Evolutionary conservation across 2,329 filamentous ascomycete species (phyloP).

Genomic region (Talaromyces marneffei): DNA sequence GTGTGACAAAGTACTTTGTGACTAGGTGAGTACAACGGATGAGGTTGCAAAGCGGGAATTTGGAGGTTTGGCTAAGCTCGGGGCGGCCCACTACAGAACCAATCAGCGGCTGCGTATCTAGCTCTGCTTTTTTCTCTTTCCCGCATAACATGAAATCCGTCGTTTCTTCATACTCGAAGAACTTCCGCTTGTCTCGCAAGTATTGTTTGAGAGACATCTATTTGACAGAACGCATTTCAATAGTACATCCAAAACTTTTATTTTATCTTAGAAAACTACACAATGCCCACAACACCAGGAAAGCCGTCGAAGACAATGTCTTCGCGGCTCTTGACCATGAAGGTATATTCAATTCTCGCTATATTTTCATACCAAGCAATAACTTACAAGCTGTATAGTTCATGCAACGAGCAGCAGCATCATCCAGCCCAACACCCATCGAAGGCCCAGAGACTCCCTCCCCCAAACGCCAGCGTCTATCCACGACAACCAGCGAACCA

Average conservation of each 20-base stretch:
- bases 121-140: slow-evolving; percentile 4
- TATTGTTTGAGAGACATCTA: too few species aligned
- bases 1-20: too few species aligned
- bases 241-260: slow-evolving; percentile 5
- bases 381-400: slow-evolving; percentile 48
- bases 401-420: slow-evolving; percentile 80
- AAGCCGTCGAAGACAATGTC: slow-evolving; percentile 69
- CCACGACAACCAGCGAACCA: slow-evolving; percentile 20
- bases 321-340: slow-evolving; percentile 85
- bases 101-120: slow-evolving; percentile 24
- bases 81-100: slow-evolving; percentile 18
- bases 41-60: slow-evolving; percentile 23
- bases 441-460: slow-evolving; percentile 37
- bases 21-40: slow-evolving; percentile 6
- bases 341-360: slow-evolving; percentile 39
- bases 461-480: slow-evolving; percentile 34
- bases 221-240: neutral
- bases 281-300: slow-evolving; percentile 44
- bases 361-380: neutral
- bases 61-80: slow-evolving; percentile 31
- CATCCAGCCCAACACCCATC: slow-evolving; percentile 42
- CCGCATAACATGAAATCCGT: neutral
- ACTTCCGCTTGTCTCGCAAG: neutral
- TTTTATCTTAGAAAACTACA: neutral
- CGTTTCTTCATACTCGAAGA: slow-evolving; percentile 14